These are phyloP conservation scores for Ceriops zippeliana DNA, from an alignment of 345 rosid genomes.

Conservation along the genomic window DNA sequence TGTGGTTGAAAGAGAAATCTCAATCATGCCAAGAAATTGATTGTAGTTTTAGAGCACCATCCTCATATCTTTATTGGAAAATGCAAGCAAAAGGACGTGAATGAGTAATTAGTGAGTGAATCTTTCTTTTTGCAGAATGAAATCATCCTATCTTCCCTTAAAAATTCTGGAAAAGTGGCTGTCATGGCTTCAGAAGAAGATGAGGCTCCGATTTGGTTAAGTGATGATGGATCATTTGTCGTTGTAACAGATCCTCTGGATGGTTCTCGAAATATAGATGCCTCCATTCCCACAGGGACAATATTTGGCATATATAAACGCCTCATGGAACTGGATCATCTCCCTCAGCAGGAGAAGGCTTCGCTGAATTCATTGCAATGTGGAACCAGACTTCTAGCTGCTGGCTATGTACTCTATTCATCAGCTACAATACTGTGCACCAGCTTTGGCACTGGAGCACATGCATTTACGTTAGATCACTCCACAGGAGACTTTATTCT, in stretches of 20 bases:
- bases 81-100: neutral
- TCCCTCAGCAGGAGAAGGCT: conserved; percentile 68
- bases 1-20: neutral
- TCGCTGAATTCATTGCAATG: conserved; percentile 71
- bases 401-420: conserved; percentile 86
- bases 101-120: conserved; percentile 1
- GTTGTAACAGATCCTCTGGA: conserved; percentile 93
- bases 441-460: conserved; percentile 88
- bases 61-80: neutral
- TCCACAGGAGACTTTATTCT: conserved; percentile 84
- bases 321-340: conserved; percentile 70
- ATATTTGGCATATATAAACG: conserved; percentile 75
- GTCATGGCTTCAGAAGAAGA: conserved; percentile 96
- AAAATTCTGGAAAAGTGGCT: conserved; percentile 80
- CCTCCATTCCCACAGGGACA: conserved; percentile 88
- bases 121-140: conserved; percentile 54
- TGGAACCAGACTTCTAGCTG: conserved; percentile 71
- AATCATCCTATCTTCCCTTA: conserved; percentile 66
- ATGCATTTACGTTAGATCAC: conserved; percentile 83
- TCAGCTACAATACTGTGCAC: conserved; percentile 82
- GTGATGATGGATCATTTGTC: conserved; percentile 65
- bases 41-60: neutral
- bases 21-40: neutral
- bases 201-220: conserved; percentile 69
- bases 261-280: conserved; percentile 89